phyloP scores from a whole-genome alignment of 345 rosid genomes.

The Eucalyptus victrix region DNA sequence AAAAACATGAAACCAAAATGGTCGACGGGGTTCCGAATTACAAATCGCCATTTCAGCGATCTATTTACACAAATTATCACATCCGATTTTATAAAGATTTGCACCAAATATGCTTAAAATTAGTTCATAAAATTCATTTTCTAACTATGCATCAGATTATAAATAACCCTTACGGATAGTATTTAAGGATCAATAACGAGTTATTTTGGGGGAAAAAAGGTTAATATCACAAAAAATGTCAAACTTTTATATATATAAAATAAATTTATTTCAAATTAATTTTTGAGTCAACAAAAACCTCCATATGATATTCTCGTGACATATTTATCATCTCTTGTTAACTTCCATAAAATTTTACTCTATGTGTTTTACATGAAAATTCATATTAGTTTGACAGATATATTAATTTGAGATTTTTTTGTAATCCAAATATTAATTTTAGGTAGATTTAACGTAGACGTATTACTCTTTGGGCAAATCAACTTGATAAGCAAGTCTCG shows the following conservation, averaged over 20 bases:
- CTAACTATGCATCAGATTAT: neutral
- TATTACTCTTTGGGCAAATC: neutral
- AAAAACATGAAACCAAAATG: neutral
- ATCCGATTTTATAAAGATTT: neutral
- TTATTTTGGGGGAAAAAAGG: too few species aligned
- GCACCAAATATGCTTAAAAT: neutral
- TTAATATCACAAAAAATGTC: too few species aligned
- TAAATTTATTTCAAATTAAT: rapidly evolving
- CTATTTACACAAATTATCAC: neutral
- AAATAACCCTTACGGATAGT: too few species aligned
- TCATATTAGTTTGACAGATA: too few species aligned
- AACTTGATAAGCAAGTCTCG: neutral
- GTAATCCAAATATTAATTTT: too few species aligned
- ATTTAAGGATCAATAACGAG: too few species aligned
- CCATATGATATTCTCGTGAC: rapidly evolving
- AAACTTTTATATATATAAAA: rapidly evolving
- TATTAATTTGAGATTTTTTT: too few species aligned
- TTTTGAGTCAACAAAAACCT: rapidly evolving
- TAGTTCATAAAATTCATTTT: neutral
- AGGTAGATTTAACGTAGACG: too few species aligned
- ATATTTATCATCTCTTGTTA: rapidly evolving
- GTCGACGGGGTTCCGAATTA: neutral
- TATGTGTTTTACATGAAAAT: too few species aligned
- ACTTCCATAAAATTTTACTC: too few species aligned
- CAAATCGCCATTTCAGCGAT: neutral